phyloP scores from a whole-genome alignment of 441 rosid genomes.

The Codiaeum variegatum region DNA sequence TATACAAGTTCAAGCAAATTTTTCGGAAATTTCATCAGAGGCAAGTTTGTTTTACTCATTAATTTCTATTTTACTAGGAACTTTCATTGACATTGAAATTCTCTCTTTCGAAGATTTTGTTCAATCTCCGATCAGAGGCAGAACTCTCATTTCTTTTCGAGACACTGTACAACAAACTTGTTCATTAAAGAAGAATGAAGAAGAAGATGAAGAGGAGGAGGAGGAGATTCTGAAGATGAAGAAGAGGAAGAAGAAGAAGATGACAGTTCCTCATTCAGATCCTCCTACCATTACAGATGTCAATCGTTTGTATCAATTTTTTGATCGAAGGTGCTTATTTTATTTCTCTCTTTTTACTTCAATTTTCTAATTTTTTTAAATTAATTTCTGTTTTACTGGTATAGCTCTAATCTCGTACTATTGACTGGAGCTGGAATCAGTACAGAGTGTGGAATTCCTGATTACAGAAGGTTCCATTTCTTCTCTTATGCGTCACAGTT shows the following conservation, averaged over 20 bases:
- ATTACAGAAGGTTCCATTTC: slow-evolving; percentile 69
- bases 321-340: slow-evolving; percentile 54
- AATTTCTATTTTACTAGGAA: background rate
- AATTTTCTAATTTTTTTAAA: background rate
- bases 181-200: slow-evolving; percentile 41
- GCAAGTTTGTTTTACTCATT: slow-evolving; percentile 36
- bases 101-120: slow-evolving; percentile 26
- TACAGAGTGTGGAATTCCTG: slow-evolving; percentile 95
- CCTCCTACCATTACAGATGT: slow-evolving; percentile 64
- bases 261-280: slow-evolving; percentile 59
- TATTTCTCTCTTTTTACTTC: background rate
- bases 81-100: background rate
- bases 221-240: slow-evolving; percentile 25
- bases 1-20: slow-evolving; percentile 23
- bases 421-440: slow-evolving; percentile 93
- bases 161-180: slow-evolving; percentile 48
- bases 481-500: too few relatives aligned
- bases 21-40: slow-evolving; percentile 29
- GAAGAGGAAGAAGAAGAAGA: slow-evolving; percentile 46
- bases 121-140: slow-evolving; percentile 24
- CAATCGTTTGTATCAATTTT: slow-evolving; percentile 49
- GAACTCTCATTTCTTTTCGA: slow-evolving; percentile 18
- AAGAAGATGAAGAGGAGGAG: slow-evolving; percentile 23
- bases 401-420: slow-evolving; percentile 61
- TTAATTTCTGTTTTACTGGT: background rate